Evolutionary conservation across 169 alveolate species (phyloP).

Genomic region (Cryptosporidium viatorum): DNA sequence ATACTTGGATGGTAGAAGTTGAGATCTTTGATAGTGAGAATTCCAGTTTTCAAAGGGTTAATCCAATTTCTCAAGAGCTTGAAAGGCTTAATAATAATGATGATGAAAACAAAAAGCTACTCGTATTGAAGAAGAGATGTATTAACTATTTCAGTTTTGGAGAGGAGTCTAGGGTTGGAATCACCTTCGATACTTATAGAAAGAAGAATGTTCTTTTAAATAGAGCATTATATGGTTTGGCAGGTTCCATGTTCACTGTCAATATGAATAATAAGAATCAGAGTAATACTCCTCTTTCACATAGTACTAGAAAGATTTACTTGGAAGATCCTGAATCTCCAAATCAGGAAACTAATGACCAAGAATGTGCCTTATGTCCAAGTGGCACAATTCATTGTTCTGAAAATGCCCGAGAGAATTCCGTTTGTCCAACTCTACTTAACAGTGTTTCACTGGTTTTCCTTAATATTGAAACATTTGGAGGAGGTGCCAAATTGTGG

Average conservation of each 20-base stretch:
- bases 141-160: conserved; percentile 71
- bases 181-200: conserved; percentile 61
- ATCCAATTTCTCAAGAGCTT: conserved; percentile 43
- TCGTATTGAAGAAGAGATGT: conserved; percentile 49
- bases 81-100: background rate
- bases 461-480: conserved; percentile 57
- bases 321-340: background rate
- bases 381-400: conserved; percentile 6
- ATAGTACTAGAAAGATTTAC: conserved; percentile 26
- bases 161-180: conserved; percentile 63
- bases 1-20: conserved; percentile 40
- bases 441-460: conserved; percentile 66
- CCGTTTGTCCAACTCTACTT: conserved; percentile 34
- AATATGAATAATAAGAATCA: conserved; percentile 22
- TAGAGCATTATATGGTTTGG: conserved; percentile 67
- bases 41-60: conserved; percentile 39
- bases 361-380: conserved; percentile 45
- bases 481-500: conserved; percentile 70
- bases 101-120: background rate
- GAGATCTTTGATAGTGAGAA: conserved; percentile 17
- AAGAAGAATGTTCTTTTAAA: conserved; percentile 53
- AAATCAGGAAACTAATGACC: background rate
- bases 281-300: conserved; percentile 41
- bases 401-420: background rate
- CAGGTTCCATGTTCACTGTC: conserved; percentile 67